A percentile compares a stretch with the other conserved stretches of the same genome.
Conservation (phyloP, 2,329 filamentous ascomycete genomes). For the Exophiala sp. region DNA sequence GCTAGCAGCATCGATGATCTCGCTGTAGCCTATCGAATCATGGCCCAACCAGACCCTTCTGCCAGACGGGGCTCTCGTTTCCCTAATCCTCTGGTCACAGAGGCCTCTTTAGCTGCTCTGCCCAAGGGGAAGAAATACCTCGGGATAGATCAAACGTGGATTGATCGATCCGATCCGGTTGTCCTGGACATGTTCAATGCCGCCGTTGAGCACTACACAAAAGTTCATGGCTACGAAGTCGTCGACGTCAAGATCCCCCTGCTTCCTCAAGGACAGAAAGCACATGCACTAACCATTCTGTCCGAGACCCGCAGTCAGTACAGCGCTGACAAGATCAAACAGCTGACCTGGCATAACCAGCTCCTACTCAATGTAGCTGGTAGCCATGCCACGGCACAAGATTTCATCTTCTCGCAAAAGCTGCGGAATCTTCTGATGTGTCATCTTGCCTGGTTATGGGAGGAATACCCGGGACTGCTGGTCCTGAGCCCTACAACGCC, state of each 20-base stretch:
- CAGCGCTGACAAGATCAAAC: slow-evolving; percentile 40
- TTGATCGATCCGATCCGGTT: slow-evolving; percentile 59
- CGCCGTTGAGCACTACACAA: slow-evolving; percentile 52
- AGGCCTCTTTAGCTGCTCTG: slow-evolving; percentile 30
- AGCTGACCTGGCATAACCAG: slow-evolving; percentile 27
- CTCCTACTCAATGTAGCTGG: slow-evolving; percentile 60
- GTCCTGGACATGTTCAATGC: slow-evolving; percentile 59
- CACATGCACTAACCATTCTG: slow-evolving; percentile 72
- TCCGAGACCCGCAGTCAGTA: slow-evolving; percentile 57
- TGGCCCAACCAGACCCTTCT: slow-evolving; percentile 64
- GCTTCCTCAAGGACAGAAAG: slow-evolving; percentile 64
- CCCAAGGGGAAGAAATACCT: slow-evolving; percentile 52
- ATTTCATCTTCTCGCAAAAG: slow-evolving; percentile 67
- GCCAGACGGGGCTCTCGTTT: slow-evolving; percentile 47
- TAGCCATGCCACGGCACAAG: slow-evolving; percentile 57
- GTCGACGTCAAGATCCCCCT: slow-evolving; percentile 49
- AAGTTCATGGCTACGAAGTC: slow-evolving; percentile 38
- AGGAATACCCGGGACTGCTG: slow-evolving; percentile 65
- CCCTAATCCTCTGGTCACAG: slow-evolving; percentile 41
- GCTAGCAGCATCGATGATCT: slow-evolving; percentile 71
- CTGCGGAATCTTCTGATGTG: slow-evolving; percentile 71
- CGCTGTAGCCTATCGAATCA: slow-evolving; percentile 72
- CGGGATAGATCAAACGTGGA: slow-evolving; percentile 64
- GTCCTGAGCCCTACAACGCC: slow-evolving; percentile 75
- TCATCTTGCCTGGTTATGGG: slow-evolving; percentile 66